Percentiles rank a stretch among this genome's conserved stretches.
Evolutionary conservation across 495 filamentous ascomycete genomes (phyloP).

Genomic region (Penicillium egyptiacum): DNA sequence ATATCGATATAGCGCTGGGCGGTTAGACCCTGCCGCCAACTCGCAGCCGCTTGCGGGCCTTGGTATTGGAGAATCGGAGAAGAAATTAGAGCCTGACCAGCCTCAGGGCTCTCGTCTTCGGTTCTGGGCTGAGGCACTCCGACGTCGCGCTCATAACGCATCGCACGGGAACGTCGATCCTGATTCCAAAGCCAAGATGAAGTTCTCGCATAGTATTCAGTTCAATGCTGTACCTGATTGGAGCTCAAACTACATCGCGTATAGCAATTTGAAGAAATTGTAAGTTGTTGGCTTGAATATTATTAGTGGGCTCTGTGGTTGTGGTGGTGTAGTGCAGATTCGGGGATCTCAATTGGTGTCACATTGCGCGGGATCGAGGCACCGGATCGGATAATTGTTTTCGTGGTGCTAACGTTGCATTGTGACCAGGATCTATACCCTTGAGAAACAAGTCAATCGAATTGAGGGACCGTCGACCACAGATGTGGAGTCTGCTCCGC

Average conservation of each 20-base stretch:
- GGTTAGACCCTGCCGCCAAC: slow-evolving; percentile 15
- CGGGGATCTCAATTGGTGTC: slow-evolving; percentile 22
- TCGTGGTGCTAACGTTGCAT: slow-evolving; percentile 25
- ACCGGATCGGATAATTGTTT: slow-evolving; percentile 10
- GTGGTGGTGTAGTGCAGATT: slow-evolving; percentile 9
- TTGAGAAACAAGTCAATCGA: slow-evolving; percentile 74
- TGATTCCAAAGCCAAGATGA: slow-evolving; percentile 75
- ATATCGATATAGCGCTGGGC: slow-evolving; percentile 1
- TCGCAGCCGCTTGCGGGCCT: slow-evolving; percentile 18
- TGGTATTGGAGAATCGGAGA: slow-evolving; percentile 19
- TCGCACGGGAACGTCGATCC: slow-evolving; percentile 21
- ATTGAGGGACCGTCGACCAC: slow-evolving; percentile 43
- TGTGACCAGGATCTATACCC: slow-evolving; percentile 74
- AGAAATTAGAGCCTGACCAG: slow-evolving; percentile 13
- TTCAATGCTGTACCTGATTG: slow-evolving; percentile 99
- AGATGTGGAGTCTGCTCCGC: slow-evolving; percentile 82
- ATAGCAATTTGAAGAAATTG: slow-evolving; percentile 99
- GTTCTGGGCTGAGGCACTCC: slow-evolving; percentile 45
- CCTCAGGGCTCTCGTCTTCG: slow-evolving; percentile 30
- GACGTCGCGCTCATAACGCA: slow-evolving; percentile 24
- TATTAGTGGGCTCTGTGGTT: background rate
- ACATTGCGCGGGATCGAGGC: slow-evolving; percentile 28
- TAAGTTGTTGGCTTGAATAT: slow-evolving; percentile 47
- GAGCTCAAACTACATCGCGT: slow-evolving; percentile 96
- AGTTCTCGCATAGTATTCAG: slow-evolving; percentile 99